A percentile compares a stretch with the other conserved stretches of the same genome.
phyloP scores from a whole-genome alignment of 768 basidiomycete genomes.

The Xerocomus spinulosus region DNA sequence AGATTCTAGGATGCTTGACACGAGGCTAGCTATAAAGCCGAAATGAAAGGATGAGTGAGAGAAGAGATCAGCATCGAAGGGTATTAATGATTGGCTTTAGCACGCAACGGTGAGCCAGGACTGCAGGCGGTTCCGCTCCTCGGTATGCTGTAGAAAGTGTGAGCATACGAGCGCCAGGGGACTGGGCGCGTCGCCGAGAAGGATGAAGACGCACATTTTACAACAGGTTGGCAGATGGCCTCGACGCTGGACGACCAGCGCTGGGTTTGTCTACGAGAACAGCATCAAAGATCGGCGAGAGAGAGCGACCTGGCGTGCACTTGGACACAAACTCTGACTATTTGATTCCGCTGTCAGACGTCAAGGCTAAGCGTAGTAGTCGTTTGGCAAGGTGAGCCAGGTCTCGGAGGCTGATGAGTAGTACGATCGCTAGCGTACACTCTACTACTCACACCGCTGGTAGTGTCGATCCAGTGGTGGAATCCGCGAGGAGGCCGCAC shows the following conservation, averaged over 20 bases:
- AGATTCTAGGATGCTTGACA: conserved; percentile 26
- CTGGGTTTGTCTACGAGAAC: conserved; percentile 16
- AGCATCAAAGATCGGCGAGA: conserved; percentile 25
- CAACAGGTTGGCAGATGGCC: not conserved
- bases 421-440: too few relatives aligned
- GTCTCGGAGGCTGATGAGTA: conserved; percentile 17
- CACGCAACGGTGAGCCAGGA: conserved; percentile 26
- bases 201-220: conserved; percentile 22
- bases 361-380: conserved; percentile 11
- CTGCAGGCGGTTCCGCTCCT: conserved; percentile 26
- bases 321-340: conserved; percentile 13
- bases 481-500: conserved; percentile 30
- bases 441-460: too few relatives aligned
- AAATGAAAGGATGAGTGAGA: conserved; percentile 32
- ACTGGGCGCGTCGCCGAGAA: not conserved
- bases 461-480: conserved; percentile 6
- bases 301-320: conserved; percentile 1
- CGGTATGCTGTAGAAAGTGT: conserved; percentile 16
- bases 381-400: conserved; percentile 4
- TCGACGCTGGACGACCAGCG: conserved; percentile 12
- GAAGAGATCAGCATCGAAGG: conserved; percentile 33
- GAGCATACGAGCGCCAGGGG: conserved; percentile 4
- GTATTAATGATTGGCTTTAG: conserved; percentile 32
- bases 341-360: conserved; percentile 31
- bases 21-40: conserved; percentile 35